These are phyloP conservation scores for Mallotus repandus DNA, from an alignment of 441 rosid species.

Conservation along the genomic window DNA sequence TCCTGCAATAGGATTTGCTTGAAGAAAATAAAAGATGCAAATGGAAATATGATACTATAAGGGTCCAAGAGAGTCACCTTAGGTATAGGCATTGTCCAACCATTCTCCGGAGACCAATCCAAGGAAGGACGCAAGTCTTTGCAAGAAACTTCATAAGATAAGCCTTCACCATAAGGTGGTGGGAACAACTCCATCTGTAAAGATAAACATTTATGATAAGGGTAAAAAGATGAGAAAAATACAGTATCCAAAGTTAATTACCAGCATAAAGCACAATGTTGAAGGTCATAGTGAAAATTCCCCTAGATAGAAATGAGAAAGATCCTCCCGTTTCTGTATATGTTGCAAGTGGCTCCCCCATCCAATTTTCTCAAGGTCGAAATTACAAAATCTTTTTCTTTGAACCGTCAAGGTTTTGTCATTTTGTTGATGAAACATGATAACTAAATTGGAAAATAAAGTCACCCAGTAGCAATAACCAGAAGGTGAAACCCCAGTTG, in stretches of 20 bases:
- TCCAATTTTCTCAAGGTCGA: neutral
- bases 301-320: too few species aligned
- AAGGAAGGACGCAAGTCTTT: slow-evolving; percentile 73
- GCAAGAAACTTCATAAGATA: slow-evolving; percentile 39
- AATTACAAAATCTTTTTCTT: neutral
- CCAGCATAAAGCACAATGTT: neutral
- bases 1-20: neutral
- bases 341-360: neutral
- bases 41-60: slow-evolving; percentile 1
- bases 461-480: too few species aligned
- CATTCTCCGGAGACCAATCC: slow-evolving; percentile 63
- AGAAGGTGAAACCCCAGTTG: neutral
- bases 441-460: neutral
- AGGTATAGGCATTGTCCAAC: slow-evolving; percentile 63
- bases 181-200: slow-evolving; percentile 59
- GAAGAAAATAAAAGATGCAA: neutral
- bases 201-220: neutral
- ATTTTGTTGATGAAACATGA: neutral
- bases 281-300: neutral
- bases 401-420: neutral
- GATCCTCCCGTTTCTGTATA: too few species aligned
- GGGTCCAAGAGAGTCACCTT: slow-evolving; percentile 27
- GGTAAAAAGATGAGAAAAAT: neutral
- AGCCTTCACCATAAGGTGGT: slow-evolving; percentile 73
- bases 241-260: neutral